Evolutionary conservation across 257 asterid genomes (phyloP).

Genomic region (Jacaranda mimosifolia): DNA sequence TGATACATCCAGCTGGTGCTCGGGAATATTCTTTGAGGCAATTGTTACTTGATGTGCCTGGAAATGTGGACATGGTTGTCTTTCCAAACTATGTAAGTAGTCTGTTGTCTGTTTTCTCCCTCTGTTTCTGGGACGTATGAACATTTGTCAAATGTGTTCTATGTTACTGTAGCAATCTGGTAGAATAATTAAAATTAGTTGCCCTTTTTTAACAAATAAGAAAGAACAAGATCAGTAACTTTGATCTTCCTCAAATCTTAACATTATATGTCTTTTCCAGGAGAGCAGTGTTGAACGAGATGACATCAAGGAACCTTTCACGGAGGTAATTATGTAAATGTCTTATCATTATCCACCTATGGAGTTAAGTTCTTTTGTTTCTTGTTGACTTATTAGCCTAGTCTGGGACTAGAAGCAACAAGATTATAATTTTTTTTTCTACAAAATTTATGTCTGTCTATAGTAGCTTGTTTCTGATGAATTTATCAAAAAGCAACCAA

Average conservation of each 20-base stretch:
- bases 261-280: conserved; percentile 51
- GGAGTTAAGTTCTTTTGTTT: background rate
- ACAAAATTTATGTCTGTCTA: no score
- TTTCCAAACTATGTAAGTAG: conserved; percentile 94
- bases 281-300: conserved; percentile 98
- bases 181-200: background rate
- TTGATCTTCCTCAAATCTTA: conserved; percentile 32
- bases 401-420: conserved; percentile 20
- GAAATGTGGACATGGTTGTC: conserved; percentile 91
- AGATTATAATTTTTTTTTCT: no score
- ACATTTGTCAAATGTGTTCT: conserved; percentile 4
- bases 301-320: conserved; percentile 91
- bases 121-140: conserved; percentile 1
- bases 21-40: conserved; percentile 93
- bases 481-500: background rate
- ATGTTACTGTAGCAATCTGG: background rate
- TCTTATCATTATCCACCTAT: conserved; percentile 24
- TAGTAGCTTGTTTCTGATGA: conserved; percentile 23
- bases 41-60: conserved; percentile 83
- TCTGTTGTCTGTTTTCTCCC: background rate
- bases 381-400: background rate
- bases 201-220: conserved; percentile 4
- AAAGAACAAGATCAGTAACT: background rate
- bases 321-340: conserved; percentile 69
- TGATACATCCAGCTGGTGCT: conserved; percentile 93